Conservation (phyloP, 805 yeast species). For the Teunomyces pallodes region DNA sequence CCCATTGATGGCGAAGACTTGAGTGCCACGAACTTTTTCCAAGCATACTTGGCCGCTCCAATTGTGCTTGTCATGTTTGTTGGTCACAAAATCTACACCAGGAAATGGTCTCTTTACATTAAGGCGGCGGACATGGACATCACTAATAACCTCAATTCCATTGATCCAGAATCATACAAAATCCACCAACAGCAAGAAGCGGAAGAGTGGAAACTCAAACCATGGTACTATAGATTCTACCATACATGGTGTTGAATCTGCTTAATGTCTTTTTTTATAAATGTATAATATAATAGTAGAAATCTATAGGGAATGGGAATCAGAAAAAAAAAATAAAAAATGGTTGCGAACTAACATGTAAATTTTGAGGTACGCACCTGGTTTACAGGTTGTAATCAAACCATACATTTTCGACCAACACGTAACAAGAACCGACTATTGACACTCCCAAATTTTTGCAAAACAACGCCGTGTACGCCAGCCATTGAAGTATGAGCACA, state of each 20-base stretch:
- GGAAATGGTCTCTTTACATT: slow-evolving; percentile 16
- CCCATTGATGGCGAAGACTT: slow-evolving; percentile 31
- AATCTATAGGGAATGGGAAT: background rate
- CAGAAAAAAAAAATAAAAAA: background rate
- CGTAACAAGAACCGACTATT: background rate
- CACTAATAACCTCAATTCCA: slow-evolving; percentile 16
- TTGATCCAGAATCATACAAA: slow-evolving; percentile 49
- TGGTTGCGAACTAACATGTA: slow-evolving; percentile 4
- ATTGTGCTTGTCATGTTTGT: slow-evolving; percentile 18
- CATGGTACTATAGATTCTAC: slow-evolving; percentile 30
- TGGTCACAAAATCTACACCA: slow-evolving; percentile 25
- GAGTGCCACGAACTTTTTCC: slow-evolving; percentile 16
- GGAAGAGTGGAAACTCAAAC: slow-evolving; percentile 26
- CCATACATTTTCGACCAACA: background rate
- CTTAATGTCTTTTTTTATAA: too few species aligned
- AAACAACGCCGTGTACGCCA: background rate
- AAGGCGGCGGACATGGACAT: slow-evolving; percentile 10
- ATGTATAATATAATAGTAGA: background rate
- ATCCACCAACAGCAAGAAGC: slow-evolving; percentile 37
- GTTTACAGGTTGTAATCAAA: slow-evolving; percentile 1
- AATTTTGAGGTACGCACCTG: background rate
- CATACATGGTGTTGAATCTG: slow-evolving; percentile 31
- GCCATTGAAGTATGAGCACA: slow-evolving; percentile 20
- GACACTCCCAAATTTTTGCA: background rate
- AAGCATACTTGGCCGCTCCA: slow-evolving; percentile 22